These are phyloP conservation scores for Sugiyamaella grinbergsii DNA, from an alignment of 1,139 yeast species.

Conservation along the genomic window DNA sequence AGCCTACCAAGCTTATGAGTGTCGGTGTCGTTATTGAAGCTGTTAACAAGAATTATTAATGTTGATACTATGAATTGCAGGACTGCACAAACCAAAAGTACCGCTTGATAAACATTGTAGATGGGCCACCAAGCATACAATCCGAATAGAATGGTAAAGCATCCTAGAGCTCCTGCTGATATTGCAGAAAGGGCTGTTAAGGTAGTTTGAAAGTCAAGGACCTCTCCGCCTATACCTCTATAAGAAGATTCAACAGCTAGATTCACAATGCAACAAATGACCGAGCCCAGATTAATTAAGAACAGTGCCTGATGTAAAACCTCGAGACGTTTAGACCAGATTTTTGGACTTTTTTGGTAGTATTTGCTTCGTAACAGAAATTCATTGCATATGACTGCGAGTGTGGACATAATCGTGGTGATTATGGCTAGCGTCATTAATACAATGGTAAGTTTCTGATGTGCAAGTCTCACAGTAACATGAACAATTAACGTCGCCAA, in stretches of 20 bases:
- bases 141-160: constrained; percentile 27
- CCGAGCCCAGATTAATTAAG: constrained; percentile 11
- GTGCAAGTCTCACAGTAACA: constrained; percentile 2
- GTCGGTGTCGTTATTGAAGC: neutral
- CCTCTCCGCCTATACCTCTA: constrained; percentile 2
- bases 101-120: constrained; percentile 33
- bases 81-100: constrained; percentile 32
- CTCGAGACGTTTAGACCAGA: neutral
- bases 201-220: constrained; percentile 9
- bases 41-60: constrained; percentile 27
- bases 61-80: constrained; percentile 34
- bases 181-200: constrained; percentile 25
- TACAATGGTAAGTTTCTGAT: constrained; percentile 11
- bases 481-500: constrained; percentile 17
- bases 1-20: constrained; percentile 7
- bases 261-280: constrained; percentile 19
- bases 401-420: constrained; percentile 4
- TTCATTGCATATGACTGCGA: constrained; percentile 7
- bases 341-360: neutral
- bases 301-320: constrained; percentile 17
- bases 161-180: constrained; percentile 23
- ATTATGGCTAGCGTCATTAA: constrained; percentile 14
- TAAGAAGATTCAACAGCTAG: constrained; percentile 17
- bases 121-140: constrained; percentile 33
- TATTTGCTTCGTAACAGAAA: constrained; percentile 1